These are phyloP conservation scores for Fusarium xyrophilum DNA, from an alignment of 2,329 filamentous ascomycete genomes.

Conservation along the genomic window DNA sequence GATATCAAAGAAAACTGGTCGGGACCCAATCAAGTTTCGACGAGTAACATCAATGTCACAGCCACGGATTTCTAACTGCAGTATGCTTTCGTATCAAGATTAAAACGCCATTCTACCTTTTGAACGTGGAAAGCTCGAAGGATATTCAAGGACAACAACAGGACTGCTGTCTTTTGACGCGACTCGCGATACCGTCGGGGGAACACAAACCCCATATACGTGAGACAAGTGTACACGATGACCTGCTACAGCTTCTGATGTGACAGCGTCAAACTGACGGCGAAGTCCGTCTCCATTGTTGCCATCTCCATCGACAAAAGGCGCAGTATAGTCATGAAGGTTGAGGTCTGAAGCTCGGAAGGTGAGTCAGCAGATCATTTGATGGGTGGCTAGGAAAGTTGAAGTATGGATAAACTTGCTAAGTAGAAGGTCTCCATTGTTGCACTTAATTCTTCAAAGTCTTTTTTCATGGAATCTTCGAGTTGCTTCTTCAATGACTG, in stretches of 20 bases:
- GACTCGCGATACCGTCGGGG: rapidly evolving
- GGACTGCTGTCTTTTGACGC: rapidly evolving
- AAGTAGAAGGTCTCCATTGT: too few species aligned
- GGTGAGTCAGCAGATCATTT: not conserved
- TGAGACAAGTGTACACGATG: not conserved
- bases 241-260: not conserved
- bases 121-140: rapidly evolving
- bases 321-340: too few species aligned
- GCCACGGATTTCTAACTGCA: rapidly evolving
- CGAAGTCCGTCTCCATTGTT: rapidly evolving
- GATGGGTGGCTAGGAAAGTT: not conserved
- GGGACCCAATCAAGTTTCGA: not conserved
- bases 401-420: too few species aligned
- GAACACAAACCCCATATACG: rapidly evolving
- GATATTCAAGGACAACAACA: rapidly evolving
- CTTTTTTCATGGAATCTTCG: rapidly evolving
- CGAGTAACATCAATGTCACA: rapidly evolving
- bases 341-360: not conserved
- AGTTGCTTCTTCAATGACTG: not conserved
- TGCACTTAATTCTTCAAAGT: too few species aligned
- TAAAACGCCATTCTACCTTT: not conserved
- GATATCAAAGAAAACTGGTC: too few species aligned
- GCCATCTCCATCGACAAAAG: rapidly evolving
- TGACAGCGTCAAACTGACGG: too few species aligned
- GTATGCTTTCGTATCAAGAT: not conserved